Evolutionary conservation across 192 early-diverging fungal species (phyloP).

Genomic region (Podila verticillata): DNA sequence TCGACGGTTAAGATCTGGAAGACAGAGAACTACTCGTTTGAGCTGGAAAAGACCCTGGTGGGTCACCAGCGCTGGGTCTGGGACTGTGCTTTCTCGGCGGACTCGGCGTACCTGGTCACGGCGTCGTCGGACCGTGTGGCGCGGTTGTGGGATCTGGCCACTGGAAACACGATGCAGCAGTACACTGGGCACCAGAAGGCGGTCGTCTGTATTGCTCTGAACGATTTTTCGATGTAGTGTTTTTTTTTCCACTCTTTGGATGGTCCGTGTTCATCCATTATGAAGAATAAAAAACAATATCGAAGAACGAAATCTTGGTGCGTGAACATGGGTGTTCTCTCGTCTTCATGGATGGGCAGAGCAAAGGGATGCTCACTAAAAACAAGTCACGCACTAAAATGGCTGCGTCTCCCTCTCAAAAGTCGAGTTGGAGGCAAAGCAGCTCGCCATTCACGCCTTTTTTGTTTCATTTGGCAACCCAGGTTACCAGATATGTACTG

Average conservation of each 20-base stretch:
- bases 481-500: no score
- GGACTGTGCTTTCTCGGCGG: conserved; percentile 92
- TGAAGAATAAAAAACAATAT: no score
- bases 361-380: no score
- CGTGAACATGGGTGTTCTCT: no score
- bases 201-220: conserved; percentile 86
- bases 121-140: conserved; percentile 89
- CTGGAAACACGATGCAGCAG: conserved; percentile 82
- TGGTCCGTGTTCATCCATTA: no score
- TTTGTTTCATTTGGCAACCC: no score
- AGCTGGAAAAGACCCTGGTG: conserved; percentile 76
- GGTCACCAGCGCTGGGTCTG: conserved; percentile 93
- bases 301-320: no score
- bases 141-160: conserved; percentile 80
- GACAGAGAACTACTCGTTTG: conserved; percentile 68
- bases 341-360: no score
- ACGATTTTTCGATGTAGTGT: conserved; percentile 57
- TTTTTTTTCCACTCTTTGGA: no score
- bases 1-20: conserved; percentile 89
- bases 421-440: no score
- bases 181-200: conserved; percentile 94
- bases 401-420: no score
- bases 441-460: not conserved
- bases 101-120: conserved; percentile 92
- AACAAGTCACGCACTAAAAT: no score